Conservation (phyloP, 768 basidiomycete species). For the Coprinopsis sp. region DNA sequence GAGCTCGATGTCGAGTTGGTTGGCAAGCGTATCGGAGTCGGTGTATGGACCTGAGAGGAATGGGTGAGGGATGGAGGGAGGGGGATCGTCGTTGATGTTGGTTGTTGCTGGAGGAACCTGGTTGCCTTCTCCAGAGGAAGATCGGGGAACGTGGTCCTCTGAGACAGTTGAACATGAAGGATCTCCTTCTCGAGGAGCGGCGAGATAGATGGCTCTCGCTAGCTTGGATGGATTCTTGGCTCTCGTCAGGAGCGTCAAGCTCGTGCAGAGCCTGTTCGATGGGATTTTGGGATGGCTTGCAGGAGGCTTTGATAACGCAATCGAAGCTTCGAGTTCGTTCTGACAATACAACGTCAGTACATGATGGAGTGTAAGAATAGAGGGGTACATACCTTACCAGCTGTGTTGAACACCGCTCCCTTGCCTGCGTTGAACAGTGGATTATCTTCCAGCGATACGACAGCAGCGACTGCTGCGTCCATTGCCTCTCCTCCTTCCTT, state of each 20-base stretch:
- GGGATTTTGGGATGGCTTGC: conserved; percentile 57
- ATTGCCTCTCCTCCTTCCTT: conserved; percentile 71
- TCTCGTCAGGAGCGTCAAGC: conserved; percentile 60
- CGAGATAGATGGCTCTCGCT: conserved; percentile 64
- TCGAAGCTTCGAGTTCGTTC: conserved; percentile 79
- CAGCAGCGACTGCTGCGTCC: conserved; percentile 77
- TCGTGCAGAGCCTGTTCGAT: conserved; percentile 54
- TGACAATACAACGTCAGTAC: conserved; percentile 20
- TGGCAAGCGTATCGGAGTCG: conserved; percentile 59
- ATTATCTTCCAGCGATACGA: conserved; percentile 69
- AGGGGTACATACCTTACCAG: conserved; percentile 54
- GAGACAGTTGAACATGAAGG: too few species aligned
- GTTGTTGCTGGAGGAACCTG: too few species aligned
- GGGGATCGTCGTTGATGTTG: too few species aligned
- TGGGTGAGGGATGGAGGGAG: conserved; percentile 55
- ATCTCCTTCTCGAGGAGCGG: too few species aligned
- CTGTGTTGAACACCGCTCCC: conserved; percentile 80
- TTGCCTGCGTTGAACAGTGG: conserved; percentile 77
- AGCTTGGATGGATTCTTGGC: conserved; percentile 72
- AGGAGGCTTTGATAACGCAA: conserved; percentile 81
- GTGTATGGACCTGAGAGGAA: conserved; percentile 66
- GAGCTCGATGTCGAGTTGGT: conserved; percentile 47
- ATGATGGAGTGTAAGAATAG: background rate
- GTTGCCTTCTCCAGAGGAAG: too few species aligned
- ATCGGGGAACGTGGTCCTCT: too few species aligned